Evolutionary conservation across 1,284 basidiomycete genomes (phyloP), one percentile per base, ranked within the genome.

Genomic region (Inonotus hispidus): DNA sequence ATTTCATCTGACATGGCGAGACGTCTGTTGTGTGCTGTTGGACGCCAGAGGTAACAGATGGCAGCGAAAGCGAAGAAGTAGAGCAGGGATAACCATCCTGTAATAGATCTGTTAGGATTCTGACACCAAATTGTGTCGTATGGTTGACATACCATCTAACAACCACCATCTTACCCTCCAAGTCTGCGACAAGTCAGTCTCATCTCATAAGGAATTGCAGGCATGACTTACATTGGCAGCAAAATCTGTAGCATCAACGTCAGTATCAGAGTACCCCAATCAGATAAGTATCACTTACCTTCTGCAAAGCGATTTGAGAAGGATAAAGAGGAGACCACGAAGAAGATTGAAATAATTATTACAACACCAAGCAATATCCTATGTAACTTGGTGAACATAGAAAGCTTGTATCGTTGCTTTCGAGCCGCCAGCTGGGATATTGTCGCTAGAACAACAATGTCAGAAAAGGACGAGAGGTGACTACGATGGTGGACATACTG

Each of bases 81-180:
- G 38, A 97, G 84, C 32, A 94, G 77, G 0, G 90, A 85, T 32
- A 98, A 81, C 81, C 93, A 98, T n/a, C 95, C 53, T 54, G 1
- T 37, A 2, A 25, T 27, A 39, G 2, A 54, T n/a, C n/a, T 19
- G 32, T 54, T 1, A 39, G 29, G 14, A 32, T 16, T 7, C 11
- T 7, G 29, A 13, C 1, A 14, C 16, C 2, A n/a, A 1, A 1
- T 37, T n/a, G n/a, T 5, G 10, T 37, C 11, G 19, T 16, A 37
- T n/a, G 7, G 11, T 13, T 54, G n/a, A 54, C 21, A 13, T 39
- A 54, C 56, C 97, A 69, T 99, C 97, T 47, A 99, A 81, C 14
- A 99, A 77, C 84, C 95, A 93, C 97, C 97, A 99, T 56, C 95
- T 85, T 58, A 86, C 84, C 65, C 83, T 83, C 96, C 96, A 99